These are phyloP conservation scores for Talaromyces sp. DNA, from an alignment of 2,329 filamentous ascomycete species.

Conservation along the genomic window DNA sequence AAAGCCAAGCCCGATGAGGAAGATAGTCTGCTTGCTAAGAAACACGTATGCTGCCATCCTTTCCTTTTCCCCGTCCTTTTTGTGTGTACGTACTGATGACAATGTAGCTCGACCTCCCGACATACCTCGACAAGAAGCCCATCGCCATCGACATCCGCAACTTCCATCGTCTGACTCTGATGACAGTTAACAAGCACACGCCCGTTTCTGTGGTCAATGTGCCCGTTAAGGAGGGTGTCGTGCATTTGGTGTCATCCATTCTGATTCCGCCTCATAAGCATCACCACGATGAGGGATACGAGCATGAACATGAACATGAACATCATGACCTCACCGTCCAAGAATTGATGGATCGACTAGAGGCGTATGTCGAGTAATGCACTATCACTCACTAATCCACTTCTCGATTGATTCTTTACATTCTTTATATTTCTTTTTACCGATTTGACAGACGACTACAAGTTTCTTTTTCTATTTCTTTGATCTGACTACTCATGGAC, in stretches of 20 bases:
- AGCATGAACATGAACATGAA: background rate
- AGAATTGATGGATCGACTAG: conserved; percentile 18
- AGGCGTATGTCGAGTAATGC: conserved; percentile 15
- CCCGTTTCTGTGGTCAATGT: conserved; percentile 65
- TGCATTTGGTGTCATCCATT: conserved; percentile 69
- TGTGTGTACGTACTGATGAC: background rate
- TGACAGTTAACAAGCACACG: conserved; percentile 70
- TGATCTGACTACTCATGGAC: background rate
- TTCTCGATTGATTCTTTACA: background rate
- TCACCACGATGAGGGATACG: background rate
- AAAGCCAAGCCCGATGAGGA: conserved; percentile 35
- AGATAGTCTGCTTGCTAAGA: conserved; percentile 45
- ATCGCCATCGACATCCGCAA: conserved; percentile 68
- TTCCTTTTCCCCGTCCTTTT: no score
- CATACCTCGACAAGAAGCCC: conserved; percentile 62
- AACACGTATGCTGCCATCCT: conserved; percentile 12
- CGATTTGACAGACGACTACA: background rate
- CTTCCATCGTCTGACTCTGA: conserved; percentile 63
- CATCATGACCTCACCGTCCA: conserved; percentile 10
- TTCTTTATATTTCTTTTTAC: background rate
- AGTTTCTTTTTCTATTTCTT: background rate
- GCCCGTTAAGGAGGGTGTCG: conserved; percentile 72
- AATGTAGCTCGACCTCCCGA: conserved; percentile 60
- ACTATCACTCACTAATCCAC: background rate
- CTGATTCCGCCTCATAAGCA: conserved; percentile 62